Evolutionary conservation across 768 basidiomycete genomes (phyloP).

Genomic region (Russula sp.): DNA sequence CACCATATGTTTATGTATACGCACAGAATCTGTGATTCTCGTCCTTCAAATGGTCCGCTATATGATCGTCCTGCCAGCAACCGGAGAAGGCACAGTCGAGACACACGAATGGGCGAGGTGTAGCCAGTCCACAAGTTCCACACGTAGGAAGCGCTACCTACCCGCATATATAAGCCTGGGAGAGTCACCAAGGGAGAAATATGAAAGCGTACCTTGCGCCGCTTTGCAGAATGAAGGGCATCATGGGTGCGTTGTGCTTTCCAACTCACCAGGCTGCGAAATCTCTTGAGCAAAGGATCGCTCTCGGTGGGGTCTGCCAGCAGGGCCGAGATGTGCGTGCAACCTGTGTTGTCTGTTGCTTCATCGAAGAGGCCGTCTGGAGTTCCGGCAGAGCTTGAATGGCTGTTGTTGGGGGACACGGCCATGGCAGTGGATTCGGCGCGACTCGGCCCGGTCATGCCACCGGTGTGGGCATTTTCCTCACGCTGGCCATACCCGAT

Average conservation of each 20-base stretch:
- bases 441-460: conserved; percentile 8
- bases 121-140: conserved; percentile 51
- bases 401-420: conserved; percentile 21
- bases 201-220: conserved; percentile 54
- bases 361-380: conserved; percentile 23
- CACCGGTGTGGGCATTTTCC: conserved; percentile 1
- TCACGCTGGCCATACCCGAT: background rate
- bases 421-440: conserved; percentile 4
- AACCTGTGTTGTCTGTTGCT: conserved; percentile 26
- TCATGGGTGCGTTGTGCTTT: conserved; percentile 47
- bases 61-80: conserved; percentile 65
- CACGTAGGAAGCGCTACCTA: conserved; percentile 63
- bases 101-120: conserved; percentile 69
- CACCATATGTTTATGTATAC: conserved; percentile 35
- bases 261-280: conserved; percentile 56
- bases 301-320: conserved; percentile 39
- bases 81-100: conserved; percentile 67
- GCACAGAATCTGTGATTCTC: conserved; percentile 63
- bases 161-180: background rate
- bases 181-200: background rate
- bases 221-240: conserved; percentile 52
- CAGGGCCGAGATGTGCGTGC: conserved; percentile 44
- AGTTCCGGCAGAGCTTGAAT: conserved; percentile 18
- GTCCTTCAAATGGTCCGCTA: conserved; percentile 54
- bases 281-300: conserved; percentile 45